Conservation (phyloP, 331 rosid genomes). For the Telfairia occidentalis region DNA sequence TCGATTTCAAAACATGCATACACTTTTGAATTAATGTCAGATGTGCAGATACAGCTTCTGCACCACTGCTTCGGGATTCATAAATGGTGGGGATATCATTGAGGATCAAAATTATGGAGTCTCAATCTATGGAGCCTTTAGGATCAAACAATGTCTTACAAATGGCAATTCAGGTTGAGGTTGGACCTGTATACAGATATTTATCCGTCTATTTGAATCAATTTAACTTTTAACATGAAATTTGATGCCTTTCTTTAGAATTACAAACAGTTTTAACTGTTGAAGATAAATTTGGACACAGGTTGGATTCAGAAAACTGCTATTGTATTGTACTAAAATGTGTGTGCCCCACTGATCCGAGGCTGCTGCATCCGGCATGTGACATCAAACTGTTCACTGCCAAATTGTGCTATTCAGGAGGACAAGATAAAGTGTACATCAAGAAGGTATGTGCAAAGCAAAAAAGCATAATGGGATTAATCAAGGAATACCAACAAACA, state of each 20-base stretch:
- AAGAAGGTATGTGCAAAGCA: conserved; percentile 18
- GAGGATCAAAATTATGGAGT: background rate
- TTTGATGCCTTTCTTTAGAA: background rate
- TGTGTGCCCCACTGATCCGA: conserved; percentile 13
- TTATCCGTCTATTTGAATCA: background rate
- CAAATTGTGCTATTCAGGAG: conserved; percentile 8
- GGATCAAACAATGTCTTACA: background rate
- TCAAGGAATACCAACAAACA: conserved; percentile 25
- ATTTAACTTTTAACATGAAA: background rate
- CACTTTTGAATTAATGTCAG: conserved; percentile 9
- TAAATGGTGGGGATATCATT: conserved; percentile 3
- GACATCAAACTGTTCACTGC: background rate
- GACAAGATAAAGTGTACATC: conserved; percentile 17
- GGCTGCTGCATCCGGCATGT: conserved; percentile 15
- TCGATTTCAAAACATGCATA: background rate
- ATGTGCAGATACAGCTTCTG: conserved; percentile 12
- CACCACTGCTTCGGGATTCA: conserved; percentile 5
- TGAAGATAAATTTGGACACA: background rate
- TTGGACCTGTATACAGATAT: background rate
- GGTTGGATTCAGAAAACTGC: background rate
- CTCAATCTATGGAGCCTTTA: background rate
- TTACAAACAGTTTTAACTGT: background rate
- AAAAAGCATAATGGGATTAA: conserved; percentile 6
- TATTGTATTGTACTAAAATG: background rate
- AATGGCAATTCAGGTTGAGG: background rate